Evolutionary conservation across 106 monocot species (phyloP).

Genomic region (Narthecium ossifragum): DNA sequence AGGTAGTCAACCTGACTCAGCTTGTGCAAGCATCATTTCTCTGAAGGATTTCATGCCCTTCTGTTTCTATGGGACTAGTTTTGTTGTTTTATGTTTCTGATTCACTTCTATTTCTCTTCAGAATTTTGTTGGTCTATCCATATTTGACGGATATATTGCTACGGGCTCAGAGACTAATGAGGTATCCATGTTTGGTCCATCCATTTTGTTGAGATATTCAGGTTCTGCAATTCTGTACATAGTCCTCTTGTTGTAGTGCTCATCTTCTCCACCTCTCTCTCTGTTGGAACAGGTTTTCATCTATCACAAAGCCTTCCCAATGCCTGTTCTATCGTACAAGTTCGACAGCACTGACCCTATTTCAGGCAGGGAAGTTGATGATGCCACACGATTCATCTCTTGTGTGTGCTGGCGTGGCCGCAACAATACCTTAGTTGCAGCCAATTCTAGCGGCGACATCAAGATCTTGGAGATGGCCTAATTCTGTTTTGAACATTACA

Average conservation of each 20-base stretch:
- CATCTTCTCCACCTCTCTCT: background rate
- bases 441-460: conserved; percentile 78
- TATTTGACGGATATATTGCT: conserved; percentile 36
- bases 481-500: too few species aligned
- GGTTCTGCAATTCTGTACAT: background rate
- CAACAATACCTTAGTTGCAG: conserved; percentile 52
- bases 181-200: conserved; percentile 8
- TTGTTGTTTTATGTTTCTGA: background rate
- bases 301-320: conserved; percentile 85
- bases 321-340: conserved; percentile 76
- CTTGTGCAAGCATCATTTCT: too few species aligned
- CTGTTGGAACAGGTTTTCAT: conserved; percentile 54
- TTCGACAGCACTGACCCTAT: conserved; percentile 46
- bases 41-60: too few species aligned
- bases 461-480: conserved; percentile 83
- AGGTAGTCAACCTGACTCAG: too few species aligned
- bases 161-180: conserved; percentile 48
- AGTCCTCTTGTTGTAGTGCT: background rate
- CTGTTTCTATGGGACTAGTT: too few species aligned
- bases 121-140: conserved; percentile 42
- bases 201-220: background rate
- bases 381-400: conserved; percentile 62
- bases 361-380: conserved; percentile 39
- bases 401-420: conserved; percentile 87
- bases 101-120: conserved; percentile 1